These are phyloP conservation scores for Paragyromitra xinjiangensis DNA, from an alignment of 495 filamentous ascomycete genomes.

Conservation along the genomic window DNA sequence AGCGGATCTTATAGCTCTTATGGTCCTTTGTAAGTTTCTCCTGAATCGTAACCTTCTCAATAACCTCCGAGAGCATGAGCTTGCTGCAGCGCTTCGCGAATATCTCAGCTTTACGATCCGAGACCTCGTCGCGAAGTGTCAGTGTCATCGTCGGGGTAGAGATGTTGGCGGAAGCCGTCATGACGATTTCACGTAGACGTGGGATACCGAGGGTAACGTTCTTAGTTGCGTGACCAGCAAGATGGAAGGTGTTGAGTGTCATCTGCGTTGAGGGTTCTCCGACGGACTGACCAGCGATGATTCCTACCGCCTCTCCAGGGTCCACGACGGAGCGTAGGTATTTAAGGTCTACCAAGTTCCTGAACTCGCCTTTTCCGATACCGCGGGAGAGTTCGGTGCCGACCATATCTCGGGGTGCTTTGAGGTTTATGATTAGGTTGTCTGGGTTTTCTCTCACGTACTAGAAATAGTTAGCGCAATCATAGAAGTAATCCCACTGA, in stretches of 20 bases:
- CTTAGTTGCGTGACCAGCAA: slow-evolving; percentile 96
- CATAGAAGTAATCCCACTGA: not conserved
- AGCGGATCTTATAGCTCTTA: slow-evolving; percentile 82
- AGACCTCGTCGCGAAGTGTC: slow-evolving; percentile 75
- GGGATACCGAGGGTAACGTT: slow-evolving; percentile 99
- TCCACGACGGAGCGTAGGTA: slow-evolving; percentile 94
- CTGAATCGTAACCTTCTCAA: slow-evolving; percentile 80
- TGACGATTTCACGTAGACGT: slow-evolving; percentile 94
- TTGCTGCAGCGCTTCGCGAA: slow-evolving; percentile 94
- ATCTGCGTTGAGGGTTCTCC: slow-evolving; percentile 98
- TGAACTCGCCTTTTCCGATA: slow-evolving; percentile 74
- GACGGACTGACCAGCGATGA: slow-evolving; percentile 94
- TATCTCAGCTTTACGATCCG: slow-evolving; percentile 72
- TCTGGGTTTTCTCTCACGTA: slow-evolving; percentile 83
- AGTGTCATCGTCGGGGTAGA: slow-evolving; percentile 94
- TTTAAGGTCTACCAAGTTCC: slow-evolving; percentile 84
- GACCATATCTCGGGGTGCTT: slow-evolving; percentile 66
- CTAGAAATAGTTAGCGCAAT: slow-evolving; percentile 60
- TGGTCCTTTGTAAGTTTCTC: slow-evolving; percentile 78
- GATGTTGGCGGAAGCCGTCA: slow-evolving; percentile 90
- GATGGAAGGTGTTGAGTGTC: slow-evolving; percentile 99
- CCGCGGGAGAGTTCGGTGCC: slow-evolving; percentile 59
- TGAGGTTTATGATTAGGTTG: slow-evolving; percentile 74
- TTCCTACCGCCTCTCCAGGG: slow-evolving; percentile 96
- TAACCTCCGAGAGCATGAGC: slow-evolving; percentile 83